Percentiles rank a stretch among this genome's conserved stretches.
Conservation (phyloP, 2,329 filamentous ascomycete species). For the Cladosporium sp. region DNA sequence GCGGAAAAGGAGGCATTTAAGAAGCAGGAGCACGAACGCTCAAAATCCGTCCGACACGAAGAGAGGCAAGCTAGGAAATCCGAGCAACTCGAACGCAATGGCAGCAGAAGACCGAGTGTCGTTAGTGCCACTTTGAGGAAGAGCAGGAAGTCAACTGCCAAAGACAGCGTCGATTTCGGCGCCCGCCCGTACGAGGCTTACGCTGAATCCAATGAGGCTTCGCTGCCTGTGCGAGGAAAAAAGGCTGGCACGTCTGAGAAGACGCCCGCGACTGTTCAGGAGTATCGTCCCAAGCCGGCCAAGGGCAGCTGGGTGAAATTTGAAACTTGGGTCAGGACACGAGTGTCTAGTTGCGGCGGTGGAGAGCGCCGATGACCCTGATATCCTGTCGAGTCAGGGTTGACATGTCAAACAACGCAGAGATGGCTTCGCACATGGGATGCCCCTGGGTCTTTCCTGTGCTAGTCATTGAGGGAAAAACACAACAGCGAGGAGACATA, state of each 20-base stretch:
- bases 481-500: too few relatives aligned
- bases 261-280: constrained; percentile 12
- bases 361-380: constrained; percentile 8
- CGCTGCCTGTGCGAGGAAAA: constrained; percentile 22
- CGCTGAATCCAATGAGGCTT: constrained; percentile 20
- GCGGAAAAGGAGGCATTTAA: constrained; percentile 47
- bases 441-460: too few relatives aligned
- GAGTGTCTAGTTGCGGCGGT: constrained; percentile 46
- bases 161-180: constrained; percentile 15
- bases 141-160: too few relatives aligned
- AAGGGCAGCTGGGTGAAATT: constrained; percentile 47
- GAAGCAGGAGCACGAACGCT: constrained; percentile 40
- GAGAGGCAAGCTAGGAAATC: constrained; percentile 39
- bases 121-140: neutral
- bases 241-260: constrained; percentile 25
- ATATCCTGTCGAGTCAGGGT: too few relatives aligned
- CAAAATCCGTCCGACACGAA: constrained; percentile 41
- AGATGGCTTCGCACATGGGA: too few relatives aligned
- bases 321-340: constrained; percentile 53
- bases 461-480: neutral
- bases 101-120: constrained; percentile 1
- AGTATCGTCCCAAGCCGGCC: constrained; percentile 8
- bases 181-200: constrained; percentile 25
- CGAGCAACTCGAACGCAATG: constrained; percentile 25
- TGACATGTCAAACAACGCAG: too few relatives aligned